phyloP scores from a whole-genome alignment of 768 basidiomycete species.

The Rhodocollybia butyracea region DNA sequence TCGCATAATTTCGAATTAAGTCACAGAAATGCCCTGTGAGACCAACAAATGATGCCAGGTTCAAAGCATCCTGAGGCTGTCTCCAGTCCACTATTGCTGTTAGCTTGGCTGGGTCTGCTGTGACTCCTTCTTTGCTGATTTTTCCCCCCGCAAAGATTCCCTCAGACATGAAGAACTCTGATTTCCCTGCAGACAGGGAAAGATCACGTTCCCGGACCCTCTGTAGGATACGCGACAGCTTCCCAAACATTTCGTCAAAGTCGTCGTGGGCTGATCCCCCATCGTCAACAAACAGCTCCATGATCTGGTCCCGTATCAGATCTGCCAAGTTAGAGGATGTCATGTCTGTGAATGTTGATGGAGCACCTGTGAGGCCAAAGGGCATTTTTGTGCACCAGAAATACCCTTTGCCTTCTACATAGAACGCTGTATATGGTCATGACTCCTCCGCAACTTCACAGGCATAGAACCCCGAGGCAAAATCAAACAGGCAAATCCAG shows the following conservation, averaged over 20 bases:
- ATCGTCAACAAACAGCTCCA: constrained; percentile 24
- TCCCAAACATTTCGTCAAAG: constrained; percentile 14
- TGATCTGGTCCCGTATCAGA: neutral
- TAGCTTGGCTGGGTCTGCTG: too few species aligned
- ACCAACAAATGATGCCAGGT: constrained; percentile 14
- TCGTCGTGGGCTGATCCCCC: constrained; percentile 19
- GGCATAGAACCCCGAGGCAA: constrained; percentile 19
- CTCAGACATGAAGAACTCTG: constrained; percentile 11
- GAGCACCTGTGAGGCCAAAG: too few species aligned
- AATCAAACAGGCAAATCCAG: constrained; percentile 33
- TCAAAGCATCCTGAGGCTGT: constrained; percentile 6
- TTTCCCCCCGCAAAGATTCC: constrained; percentile 2
- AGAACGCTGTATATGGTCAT: constrained; percentile 1
- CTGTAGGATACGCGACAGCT: constrained; percentile 6
- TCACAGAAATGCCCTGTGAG: constrained; percentile 11
- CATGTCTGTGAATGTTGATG: constrained; percentile 16
- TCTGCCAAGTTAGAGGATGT: neutral
- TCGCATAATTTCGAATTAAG: constrained; percentile 4
- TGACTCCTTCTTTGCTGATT: constrained; percentile 6
- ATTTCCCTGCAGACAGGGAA: constrained; percentile 28
- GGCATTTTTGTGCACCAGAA: constrained; percentile 25
- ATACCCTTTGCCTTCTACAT: constrained; percentile 29
- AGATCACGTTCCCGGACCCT: constrained; percentile 11
- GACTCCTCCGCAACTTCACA: neutral
- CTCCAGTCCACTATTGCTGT: constrained; percentile 9